Conservation (phyloP, 108 stramenopile species). For the Schizochytrium sp. region DNA sequence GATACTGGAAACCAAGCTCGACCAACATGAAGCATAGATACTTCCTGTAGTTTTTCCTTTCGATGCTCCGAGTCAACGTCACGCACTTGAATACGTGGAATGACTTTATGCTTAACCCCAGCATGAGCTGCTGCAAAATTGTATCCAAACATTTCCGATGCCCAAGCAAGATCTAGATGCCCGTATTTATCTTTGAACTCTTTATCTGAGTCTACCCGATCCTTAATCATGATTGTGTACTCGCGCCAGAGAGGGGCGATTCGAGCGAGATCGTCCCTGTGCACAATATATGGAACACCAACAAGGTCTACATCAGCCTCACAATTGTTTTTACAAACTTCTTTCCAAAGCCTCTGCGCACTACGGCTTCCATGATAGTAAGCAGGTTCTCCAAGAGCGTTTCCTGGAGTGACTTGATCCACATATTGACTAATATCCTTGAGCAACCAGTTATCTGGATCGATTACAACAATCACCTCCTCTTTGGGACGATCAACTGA, state of each 20-base stretch:
- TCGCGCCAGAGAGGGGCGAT: constrained; percentile 44
- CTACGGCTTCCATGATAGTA: constrained; percentile 55
- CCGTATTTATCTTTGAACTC: background rate
- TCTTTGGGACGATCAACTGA: background rate
- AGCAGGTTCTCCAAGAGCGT: constrained; percentile 18
- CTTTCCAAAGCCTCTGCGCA: constrained; percentile 25
- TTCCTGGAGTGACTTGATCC: background rate
- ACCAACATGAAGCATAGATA: constrained; percentile 49
- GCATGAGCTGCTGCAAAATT: constrained; percentile 47
- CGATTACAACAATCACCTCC: constrained; percentile 61
- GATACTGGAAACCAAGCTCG: constrained; percentile 40
- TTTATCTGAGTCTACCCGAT: background rate
- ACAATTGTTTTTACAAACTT: constrained; percentile 40
- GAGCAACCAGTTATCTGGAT: constrained; percentile 57
- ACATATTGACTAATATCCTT: background rate
- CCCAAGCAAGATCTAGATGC: constrained; percentile 37
- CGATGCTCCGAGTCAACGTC: constrained; percentile 56
- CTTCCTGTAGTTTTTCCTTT: background rate
- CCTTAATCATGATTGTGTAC: constrained; percentile 50
- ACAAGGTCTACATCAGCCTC: constrained; percentile 18
- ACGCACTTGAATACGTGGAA: constrained; percentile 30
- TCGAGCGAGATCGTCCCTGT: constrained; percentile 47
- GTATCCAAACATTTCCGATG: constrained; percentile 49
- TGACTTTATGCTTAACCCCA: constrained; percentile 31
- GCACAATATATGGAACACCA: constrained; percentile 56